Evolutionary conservation across 2,329 filamentous ascomycete genomes (phyloP).

Genomic region (Nannizzia gypsea): DNA sequence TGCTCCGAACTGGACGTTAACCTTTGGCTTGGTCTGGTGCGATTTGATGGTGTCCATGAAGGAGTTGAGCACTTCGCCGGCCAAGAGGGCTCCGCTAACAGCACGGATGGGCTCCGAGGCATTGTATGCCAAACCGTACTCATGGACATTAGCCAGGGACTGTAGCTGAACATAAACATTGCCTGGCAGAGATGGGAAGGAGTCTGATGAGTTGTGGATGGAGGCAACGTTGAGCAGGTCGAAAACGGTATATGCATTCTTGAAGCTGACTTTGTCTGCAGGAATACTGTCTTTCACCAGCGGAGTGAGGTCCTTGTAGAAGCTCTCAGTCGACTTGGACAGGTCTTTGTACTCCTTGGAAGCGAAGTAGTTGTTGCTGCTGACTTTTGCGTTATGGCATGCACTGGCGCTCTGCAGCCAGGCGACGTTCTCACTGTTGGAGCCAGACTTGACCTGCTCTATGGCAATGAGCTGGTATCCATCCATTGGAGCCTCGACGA

Average conservation of each 20-base stretch:
- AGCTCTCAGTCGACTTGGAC: constrained; percentile 38
- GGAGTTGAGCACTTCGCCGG: constrained; percentile 46
- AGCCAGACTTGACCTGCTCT: constrained; percentile 46
- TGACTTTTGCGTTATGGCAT: constrained; percentile 44
- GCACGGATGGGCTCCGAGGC: constrained; percentile 37
- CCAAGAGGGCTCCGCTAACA: constrained; percentile 51
- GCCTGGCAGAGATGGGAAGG: constrained; percentile 52
- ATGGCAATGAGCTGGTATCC: constrained; percentile 81
- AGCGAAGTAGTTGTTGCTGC: constrained; percentile 48
- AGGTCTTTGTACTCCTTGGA: constrained; percentile 40
- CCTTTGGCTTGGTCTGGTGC: constrained; percentile 26
- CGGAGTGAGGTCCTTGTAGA: constrained; percentile 43
- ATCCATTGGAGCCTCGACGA: constrained; percentile 54
- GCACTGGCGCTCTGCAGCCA: constrained; percentile 49
- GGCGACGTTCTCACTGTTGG: constrained; percentile 46
- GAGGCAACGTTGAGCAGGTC: constrained; percentile 51
- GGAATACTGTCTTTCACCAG: constrained; percentile 44
- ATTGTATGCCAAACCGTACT: constrained; percentile 78
- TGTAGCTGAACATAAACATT: constrained; percentile 51
- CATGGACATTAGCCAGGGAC: constrained; percentile 64
- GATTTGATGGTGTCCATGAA: constrained; percentile 32
- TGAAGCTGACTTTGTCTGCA: constrained; percentile 40
- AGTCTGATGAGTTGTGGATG: constrained; percentile 47
- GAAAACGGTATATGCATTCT: constrained; percentile 56
- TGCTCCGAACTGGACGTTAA: constrained; percentile 48